A percentile compares a stretch with the other conserved stretches of the same genome.
These are phyloP conservation scores for Candida neerlandica DNA, from an alignment of 1,139 yeast genomes.

Conservation along the genomic window DNA sequence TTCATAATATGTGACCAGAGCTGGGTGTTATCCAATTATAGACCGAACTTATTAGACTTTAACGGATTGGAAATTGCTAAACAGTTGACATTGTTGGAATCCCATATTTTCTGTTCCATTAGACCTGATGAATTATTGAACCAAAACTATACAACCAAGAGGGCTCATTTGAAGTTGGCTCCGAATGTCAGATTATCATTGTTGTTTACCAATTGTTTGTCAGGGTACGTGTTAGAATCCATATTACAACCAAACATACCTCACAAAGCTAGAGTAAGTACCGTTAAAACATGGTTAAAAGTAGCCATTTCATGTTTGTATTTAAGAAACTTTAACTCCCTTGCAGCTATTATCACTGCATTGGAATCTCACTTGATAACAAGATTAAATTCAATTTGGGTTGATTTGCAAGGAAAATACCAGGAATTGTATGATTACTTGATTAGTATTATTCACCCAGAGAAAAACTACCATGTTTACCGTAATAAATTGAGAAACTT, in stretches of 20 bases:
- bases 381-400: constrained; percentile 69
- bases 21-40: constrained; percentile 49
- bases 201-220: constrained; percentile 73
- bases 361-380: constrained; percentile 81
- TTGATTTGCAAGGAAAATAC: constrained; percentile 64
- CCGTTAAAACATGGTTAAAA: constrained; percentile 80
- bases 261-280: constrained; percentile 55
- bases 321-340: constrained; percentile 78
- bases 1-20: constrained; percentile 43
- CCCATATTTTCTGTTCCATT: constrained; percentile 66
- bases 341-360: constrained; percentile 86
- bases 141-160: constrained; percentile 68
- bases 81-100: constrained; percentile 81
- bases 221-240: constrained; percentile 83
- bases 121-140: constrained; percentile 74
- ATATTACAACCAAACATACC: constrained; percentile 58
- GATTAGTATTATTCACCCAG: constrained; percentile 76
- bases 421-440: constrained; percentile 65
- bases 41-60: constrained; percentile 63
- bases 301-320: constrained; percentile 81
- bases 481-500: constrained; percentile 66
- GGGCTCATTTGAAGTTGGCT: constrained; percentile 62
- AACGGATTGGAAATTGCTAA: constrained; percentile 83
- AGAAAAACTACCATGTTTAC: constrained; percentile 78
- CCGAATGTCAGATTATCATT: constrained; percentile 75